Evolutionary conservation across 768 basidiomycete species (phyloP).

Genomic region (Podaxis sp.): DNA sequence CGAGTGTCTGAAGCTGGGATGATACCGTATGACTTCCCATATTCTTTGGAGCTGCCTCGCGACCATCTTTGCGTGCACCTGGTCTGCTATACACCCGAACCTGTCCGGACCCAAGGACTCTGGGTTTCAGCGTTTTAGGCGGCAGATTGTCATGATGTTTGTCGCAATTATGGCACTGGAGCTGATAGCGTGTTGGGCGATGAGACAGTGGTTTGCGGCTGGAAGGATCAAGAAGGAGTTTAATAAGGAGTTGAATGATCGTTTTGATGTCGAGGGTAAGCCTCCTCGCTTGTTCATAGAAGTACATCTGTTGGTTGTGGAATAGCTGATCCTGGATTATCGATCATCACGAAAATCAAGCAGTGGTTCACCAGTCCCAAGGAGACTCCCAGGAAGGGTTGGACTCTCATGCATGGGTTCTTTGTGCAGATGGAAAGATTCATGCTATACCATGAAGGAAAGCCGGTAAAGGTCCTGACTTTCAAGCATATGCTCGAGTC

Average conservation of each 20-base stretch:
- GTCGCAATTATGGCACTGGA: constrained; percentile 3
- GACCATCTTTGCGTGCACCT: constrained; percentile 11
- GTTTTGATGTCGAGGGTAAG: not conserved
- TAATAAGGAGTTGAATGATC: constrained; percentile 2
- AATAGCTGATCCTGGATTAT: not conserved
- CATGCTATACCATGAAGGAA: not conserved
- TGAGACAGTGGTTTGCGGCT: constrained; percentile 1
- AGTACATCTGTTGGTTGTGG: not conserved
- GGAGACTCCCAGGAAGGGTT: constrained; percentile 15
- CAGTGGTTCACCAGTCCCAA: not conserved
- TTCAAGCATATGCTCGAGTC: constrained; percentile 7
- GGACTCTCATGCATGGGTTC: constrained; percentile 18
- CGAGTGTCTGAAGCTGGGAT: not conserved
- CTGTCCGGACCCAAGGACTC: constrained; percentile 1
- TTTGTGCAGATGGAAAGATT: constrained; percentile 18
- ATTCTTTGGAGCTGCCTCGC: constrained; percentile 11
- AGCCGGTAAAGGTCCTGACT: constrained; percentile 3
- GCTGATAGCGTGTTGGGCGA: constrained; percentile 3
- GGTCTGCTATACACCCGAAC: constrained; percentile 13
- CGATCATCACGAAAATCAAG: not conserved
- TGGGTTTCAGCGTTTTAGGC: constrained; percentile 11
- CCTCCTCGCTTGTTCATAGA: not conserved
- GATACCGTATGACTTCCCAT: not conserved
- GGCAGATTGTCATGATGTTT: not conserved
- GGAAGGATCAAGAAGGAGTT: not conserved